phyloP scores from a whole-genome alignment of 1,284 basidiomycete species.

The Chiua sp. region DNA sequence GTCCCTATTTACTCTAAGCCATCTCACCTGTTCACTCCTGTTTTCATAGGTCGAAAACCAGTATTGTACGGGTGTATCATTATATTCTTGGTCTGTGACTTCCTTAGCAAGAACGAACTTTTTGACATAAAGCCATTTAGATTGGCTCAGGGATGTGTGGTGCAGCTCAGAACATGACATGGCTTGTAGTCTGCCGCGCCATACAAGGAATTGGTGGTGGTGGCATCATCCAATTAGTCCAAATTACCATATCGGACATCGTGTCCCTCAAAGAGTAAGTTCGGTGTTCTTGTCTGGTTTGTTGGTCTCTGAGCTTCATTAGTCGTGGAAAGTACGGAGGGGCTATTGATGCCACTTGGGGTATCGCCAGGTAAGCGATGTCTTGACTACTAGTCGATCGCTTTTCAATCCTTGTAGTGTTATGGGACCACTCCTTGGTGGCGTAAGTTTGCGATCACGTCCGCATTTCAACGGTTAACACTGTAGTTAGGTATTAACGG shows the following conservation, averaged over 20 bases:
- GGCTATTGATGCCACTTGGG: constrained; percentile 50
- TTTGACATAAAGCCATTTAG: constrained; percentile 12
- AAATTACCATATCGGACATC: constrained; percentile 47
- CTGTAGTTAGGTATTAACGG: constrained; percentile 45
- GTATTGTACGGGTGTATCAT: constrained; percentile 42
- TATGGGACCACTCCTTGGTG: constrained; percentile 48
- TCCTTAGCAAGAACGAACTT: neutral
- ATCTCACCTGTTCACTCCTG: neutral
- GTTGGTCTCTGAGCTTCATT: constrained; percentile 7
- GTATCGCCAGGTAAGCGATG: constrained; percentile 43
- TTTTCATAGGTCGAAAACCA: constrained; percentile 41
- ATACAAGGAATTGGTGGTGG: constrained; percentile 61
- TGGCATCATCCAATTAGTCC: constrained; percentile 42
- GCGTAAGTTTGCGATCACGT: constrained; percentile 23
- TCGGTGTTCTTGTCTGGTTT: neutral
- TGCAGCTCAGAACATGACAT: constrained; percentile 52
- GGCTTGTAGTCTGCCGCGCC: constrained; percentile 53
- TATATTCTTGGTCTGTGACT: constrained; percentile 44
- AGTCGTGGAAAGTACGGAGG: constrained; percentile 47
- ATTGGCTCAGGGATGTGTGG: constrained; percentile 57
- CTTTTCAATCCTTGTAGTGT: constrained; percentile 35
- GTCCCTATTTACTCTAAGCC: neutral
- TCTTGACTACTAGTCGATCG: neutral
- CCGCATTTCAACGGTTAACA: neutral
- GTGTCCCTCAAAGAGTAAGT: constrained; percentile 38